Evolutionary conservation across 2,329 filamentous ascomycete genomes (phyloP), one percentile per base, ranked within the genome.

Genomic region (Ceratocystis variospora): DNA sequence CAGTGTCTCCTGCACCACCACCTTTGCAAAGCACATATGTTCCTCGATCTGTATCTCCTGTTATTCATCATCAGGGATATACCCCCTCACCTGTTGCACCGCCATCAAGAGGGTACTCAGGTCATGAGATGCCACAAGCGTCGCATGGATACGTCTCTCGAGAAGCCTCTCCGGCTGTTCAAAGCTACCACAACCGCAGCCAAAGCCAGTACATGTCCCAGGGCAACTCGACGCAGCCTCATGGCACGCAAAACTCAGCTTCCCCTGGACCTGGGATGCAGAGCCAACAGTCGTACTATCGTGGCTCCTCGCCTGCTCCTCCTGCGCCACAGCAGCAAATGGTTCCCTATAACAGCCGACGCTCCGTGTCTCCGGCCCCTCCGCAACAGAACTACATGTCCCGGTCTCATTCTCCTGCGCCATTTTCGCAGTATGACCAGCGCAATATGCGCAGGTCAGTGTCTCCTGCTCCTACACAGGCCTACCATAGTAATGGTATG

Each of bases 241-340:
- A 64, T 50, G 67, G 69, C 62, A 67, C 70, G 59, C 62, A 68
- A 28, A 69, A 71, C 68, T 70, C 71, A 64, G 70, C 71, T 46
- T 77, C 73, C 12, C 74, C 73, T 12, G 74, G 71, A 2, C 75
- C 75, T 22, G 72, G 71, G 57, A 69, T 70, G 50, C 74, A 73
- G 17, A 61, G 59, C 19, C 66, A 62, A 17, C 66, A 68, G 10
- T 69, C 69, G 1, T 75, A 73, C 69, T 67, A 73, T 68, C 73
- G 78, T 68, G 73, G 73, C 12, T 71, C 74, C 44, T 78, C 76
- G 5, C 77, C 75, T 3, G 72, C 72, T 1, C 75, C 74, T 6
- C 73, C 73, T 10, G 71, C 73, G 19, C 70, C 66, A 5, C 61
- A 64, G 1, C 66, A 68, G 63, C 63, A 68, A 41, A 65, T 66